Conservation (phyloP, 2,329 filamentous ascomycete genomes). For the Pseudogymnoascus verrucosus region DNA sequence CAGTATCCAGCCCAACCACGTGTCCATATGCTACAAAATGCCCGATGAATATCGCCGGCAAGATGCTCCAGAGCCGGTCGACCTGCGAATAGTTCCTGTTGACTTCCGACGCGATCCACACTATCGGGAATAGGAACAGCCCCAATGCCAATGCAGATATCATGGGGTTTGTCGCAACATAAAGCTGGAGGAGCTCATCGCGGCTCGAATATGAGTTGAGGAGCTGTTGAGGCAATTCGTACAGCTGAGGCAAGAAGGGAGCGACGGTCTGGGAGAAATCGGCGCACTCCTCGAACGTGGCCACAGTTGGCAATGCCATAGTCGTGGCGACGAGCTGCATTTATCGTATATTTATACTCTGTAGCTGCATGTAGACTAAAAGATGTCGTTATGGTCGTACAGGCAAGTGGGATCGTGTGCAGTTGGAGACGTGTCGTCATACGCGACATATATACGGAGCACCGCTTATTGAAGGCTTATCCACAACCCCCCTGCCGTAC, state of each 20-base stretch:
- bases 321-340: background rate
- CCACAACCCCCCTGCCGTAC: background rate
- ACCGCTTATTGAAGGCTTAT: background rate
- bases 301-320: constrained; percentile 68
- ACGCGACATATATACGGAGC: constrained; percentile 4
- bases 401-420: background rate
- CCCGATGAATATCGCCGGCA: constrained; percentile 78
- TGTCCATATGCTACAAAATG: constrained; percentile 83
- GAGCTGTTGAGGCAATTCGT: constrained; percentile 59
- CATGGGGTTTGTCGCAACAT: constrained; percentile 78
- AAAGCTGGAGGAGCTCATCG: constrained; percentile 60
- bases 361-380: background rate
- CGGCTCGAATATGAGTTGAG: constrained; percentile 51
- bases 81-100: constrained; percentile 97
- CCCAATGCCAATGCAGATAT: constrained; percentile 67
- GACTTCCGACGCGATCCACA: constrained; percentile 70
- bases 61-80: constrained; percentile 82
- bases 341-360: background rate
- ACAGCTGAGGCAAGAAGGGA: constrained; percentile 65
- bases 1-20: constrained; percentile 60
- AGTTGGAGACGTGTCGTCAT: constrained; percentile 4
- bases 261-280: constrained; percentile 67
- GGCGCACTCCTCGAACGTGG: constrained; percentile 64
- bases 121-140: constrained; percentile 60
- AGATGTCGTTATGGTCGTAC: background rate